A percentile compares a stretch with the other conserved stretches of the same genome.
Evolutionary conservation across 2,329 filamentous ascomycete genomes (phyloP).

Genomic region (Nemania serpens): DNA sequence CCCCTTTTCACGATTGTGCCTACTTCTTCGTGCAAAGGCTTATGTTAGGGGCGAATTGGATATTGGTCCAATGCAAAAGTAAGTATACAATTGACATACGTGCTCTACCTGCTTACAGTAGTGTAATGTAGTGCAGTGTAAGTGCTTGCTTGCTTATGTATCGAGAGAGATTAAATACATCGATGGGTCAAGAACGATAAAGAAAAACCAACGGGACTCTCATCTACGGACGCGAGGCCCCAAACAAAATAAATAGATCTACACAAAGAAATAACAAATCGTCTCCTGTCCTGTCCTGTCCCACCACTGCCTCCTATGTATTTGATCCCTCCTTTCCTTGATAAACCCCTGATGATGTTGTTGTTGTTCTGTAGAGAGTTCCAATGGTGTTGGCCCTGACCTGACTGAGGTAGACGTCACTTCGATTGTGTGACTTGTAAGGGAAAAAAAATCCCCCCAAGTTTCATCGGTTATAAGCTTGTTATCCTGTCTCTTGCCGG

Average conservation of each 20-base stretch:
- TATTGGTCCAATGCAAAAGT: too few relatives aligned
- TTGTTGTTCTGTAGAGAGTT: neutral
- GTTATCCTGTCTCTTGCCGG: conserved; percentile 7
- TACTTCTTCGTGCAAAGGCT: too few relatives aligned
- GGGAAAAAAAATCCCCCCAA: neutral
- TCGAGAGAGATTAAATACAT: too few relatives aligned
- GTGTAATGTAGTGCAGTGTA: too few relatives aligned
- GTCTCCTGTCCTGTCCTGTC: neutral
- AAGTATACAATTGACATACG: too few relatives aligned
- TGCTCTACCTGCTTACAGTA: too few relatives aligned
- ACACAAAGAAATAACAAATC: conserved; percentile 16
- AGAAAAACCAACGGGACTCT: too few relatives aligned
- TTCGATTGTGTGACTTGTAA: neutral
- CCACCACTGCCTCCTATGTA: neutral
- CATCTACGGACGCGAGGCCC: neutral
- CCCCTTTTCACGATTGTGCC: too few relatives aligned
- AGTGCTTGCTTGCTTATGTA: too few relatives aligned
- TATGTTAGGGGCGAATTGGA: too few relatives aligned
- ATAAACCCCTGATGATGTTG: too few relatives aligned
- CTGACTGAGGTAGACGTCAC: neutral
- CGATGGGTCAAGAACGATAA: too few relatives aligned
- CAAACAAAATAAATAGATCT: neutral
- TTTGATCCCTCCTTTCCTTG: neutral
- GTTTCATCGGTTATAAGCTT: neutral
- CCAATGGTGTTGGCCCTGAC: neutral